Evolutionary conservation across 495 filamentous ascomycete species (phyloP).

Genomic region (Choiromyces venosus): DNA sequence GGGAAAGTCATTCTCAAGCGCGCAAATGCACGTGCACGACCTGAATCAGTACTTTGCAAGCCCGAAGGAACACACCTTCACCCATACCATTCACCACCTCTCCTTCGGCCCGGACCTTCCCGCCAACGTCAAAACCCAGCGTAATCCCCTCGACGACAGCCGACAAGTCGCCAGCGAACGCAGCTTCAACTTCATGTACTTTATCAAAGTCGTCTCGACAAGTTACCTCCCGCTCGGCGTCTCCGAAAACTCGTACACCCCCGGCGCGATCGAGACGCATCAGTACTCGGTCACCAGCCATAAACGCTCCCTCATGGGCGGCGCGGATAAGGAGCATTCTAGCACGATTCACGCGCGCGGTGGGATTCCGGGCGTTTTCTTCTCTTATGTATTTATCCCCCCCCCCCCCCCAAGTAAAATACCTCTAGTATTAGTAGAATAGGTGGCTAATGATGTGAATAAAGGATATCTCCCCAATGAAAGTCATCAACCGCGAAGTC

Average conservation of each 20-base stretch:
- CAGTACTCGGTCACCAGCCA: slow-evolving; percentile 97
- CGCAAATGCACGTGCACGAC: slow-evolving; percentile 96
- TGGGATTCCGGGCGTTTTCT: slow-evolving; percentile 96
- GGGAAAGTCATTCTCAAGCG: slow-evolving; percentile 85
- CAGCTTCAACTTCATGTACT: slow-evolving; percentile 97
- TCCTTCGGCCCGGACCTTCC: slow-evolving; percentile 91
- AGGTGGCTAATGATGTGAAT: slow-evolving; percentile 3
- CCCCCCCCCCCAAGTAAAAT: not conserved
- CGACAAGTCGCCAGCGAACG: slow-evolving; percentile 71
- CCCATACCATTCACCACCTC: slow-evolving; percentile 81
- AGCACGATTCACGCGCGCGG: slow-evolving; percentile 81
- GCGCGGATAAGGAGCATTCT: slow-evolving; percentile 74
- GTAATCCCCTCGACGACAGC: slow-evolving; percentile 84
- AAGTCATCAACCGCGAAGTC: slow-evolving; percentile 94
- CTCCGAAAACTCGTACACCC: slow-evolving; percentile 46
- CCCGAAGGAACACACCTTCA: slow-evolving; percentile 72
- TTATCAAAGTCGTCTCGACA: slow-evolving; percentile 94
- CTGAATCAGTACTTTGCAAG: slow-evolving; percentile 83
- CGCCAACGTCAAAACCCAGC: slow-evolving; percentile 44
- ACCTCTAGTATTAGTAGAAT: slow-evolving; percentile 15
- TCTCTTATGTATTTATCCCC: slow-evolving; percentile 70
- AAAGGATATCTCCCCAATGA: slow-evolving; percentile 98
- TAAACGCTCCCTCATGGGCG: slow-evolving; percentile 75
- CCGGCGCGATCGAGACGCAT: slow-evolving; percentile 72
- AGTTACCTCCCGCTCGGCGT: slow-evolving; percentile 73